A percentile compares a stretch with the other conserved stretches of the same genome.
Evolutionary conservation across 2,329 filamentous ascomycete genomes (phyloP).

Genomic region (Alternaria sp.): DNA sequence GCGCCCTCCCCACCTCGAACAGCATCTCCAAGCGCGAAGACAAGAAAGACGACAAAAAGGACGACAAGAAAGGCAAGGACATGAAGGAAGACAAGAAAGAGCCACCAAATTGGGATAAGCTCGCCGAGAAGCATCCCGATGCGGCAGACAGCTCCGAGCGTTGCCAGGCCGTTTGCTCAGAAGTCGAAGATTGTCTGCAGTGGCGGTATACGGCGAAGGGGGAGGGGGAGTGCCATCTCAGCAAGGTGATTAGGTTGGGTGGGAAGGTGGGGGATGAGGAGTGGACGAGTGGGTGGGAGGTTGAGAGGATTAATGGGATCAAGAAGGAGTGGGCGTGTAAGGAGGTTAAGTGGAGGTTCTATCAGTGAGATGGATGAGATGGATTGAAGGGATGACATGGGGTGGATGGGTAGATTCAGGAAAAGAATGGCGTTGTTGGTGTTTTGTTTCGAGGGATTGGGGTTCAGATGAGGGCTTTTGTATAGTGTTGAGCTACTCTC

Average conservation of each 20-base stretch:
- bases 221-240: constrained; percentile 41
- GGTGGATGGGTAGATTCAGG: not conserved
- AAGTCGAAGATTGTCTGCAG: constrained; percentile 44
- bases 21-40: not conserved
- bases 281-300: constrained; percentile 48
- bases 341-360: constrained; percentile 37
- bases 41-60: not conserved
- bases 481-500: not conserved
- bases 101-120: constrained; percentile 21
- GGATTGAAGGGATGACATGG: not conserved
- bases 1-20: not conserved
- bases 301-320: constrained; percentile 33
- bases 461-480: not conserved
- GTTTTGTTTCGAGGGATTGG: not conserved
- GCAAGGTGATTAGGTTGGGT: constrained; percentile 40
- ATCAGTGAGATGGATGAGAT: constrained; percentile 13
- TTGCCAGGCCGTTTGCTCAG: constrained; percentile 38
- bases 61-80: not conserved
- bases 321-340: constrained; percentile 38
- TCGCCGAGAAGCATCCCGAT: constrained; percentile 24
- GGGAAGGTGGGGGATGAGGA: constrained; percentile 21
- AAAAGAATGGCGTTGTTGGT: not conserved
- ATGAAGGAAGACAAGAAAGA: constrained; percentile 8
- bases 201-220: constrained; percentile 38
- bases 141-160: constrained; percentile 29